phyloP scores from a whole-genome alignment of 2,329 filamentous ascomycete species.

The Colletotrichum karsti region DNA sequence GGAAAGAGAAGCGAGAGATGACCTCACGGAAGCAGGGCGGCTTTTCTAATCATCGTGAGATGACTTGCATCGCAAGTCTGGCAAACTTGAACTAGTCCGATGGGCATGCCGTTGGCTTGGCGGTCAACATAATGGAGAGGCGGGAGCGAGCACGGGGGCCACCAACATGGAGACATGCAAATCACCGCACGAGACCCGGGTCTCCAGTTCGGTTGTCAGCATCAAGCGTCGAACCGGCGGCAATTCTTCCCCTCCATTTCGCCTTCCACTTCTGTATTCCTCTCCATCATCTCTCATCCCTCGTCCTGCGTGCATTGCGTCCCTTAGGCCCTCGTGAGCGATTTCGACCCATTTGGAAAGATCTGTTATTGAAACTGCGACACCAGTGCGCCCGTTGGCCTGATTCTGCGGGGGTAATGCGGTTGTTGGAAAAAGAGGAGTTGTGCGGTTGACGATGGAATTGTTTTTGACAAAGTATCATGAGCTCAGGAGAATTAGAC shows the following conservation, averaged over 20 bases:
- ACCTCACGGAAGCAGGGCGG: not conserved
- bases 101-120: not conserved
- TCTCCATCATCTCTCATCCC: not conserved
- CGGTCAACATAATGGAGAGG: not conserved
- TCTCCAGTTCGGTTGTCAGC: not conserved
- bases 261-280: not conserved
- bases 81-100: not conserved
- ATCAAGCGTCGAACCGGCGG: not conserved
- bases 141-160: not conserved
- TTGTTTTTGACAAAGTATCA: not conserved
- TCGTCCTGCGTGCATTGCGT: not conserved
- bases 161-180: not conserved
- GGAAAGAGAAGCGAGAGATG: not conserved
- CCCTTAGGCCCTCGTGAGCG: not conserved
- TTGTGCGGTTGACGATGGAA: not conserved
- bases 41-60: not conserved
- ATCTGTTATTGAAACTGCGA: not conserved
- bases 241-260: not conserved
- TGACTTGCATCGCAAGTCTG: not conserved
- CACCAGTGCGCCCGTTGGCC: not conserved
- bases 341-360: not conserved
- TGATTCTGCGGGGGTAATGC: not conserved
- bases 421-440: not conserved
- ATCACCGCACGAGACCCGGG: not conserved
- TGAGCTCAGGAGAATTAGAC: not conserved